These are phyloP conservation scores for Metschnikowia lochheadii DNA, from an alignment of 805 yeast genomes.

Conservation along the genomic window DNA sequence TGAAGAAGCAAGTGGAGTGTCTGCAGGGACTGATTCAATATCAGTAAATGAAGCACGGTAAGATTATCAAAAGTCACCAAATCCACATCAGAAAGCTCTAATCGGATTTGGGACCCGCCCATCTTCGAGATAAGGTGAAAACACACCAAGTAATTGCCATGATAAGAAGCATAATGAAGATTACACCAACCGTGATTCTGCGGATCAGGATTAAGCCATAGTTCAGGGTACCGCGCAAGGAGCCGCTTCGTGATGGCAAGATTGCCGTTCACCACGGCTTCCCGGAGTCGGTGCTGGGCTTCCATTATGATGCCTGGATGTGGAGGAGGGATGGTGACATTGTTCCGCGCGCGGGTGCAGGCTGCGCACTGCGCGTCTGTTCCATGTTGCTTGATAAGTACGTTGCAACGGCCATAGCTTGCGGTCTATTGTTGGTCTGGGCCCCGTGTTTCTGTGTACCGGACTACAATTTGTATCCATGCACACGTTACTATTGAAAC, in stretches of 20 bases:
- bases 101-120: slow-evolving; percentile 23
- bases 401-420: too few species aligned
- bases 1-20: slow-evolving; percentile 67
- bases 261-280: slow-evolving; percentile 62
- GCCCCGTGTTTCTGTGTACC: too few species aligned
- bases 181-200: slow-evolving; percentile 72
- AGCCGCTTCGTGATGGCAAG: slow-evolving; percentile 60
- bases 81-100: slow-evolving; percentile 21
- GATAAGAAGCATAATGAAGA: slow-evolving; percentile 72
- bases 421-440: too few species aligned
- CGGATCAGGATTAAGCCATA: slow-evolving; percentile 66
- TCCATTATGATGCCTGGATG: slow-evolving; percentile 1
- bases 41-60: slow-evolving; percentile 70
- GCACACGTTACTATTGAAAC: too few species aligned
- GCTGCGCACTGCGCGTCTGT: neutral
- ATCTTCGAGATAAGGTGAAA: slow-evolving; percentile 48
- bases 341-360: neutral
- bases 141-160: slow-evolving; percentile 69
- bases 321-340: neutral
- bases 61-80: slow-evolving; percentile 49
- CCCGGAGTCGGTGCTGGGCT: slow-evolving; percentile 49
- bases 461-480: too few species aligned
- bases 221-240: slow-evolving; percentile 62
- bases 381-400: too few species aligned
- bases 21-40: slow-evolving; percentile 55